Evolutionary conservation across 2,329 filamentous ascomycete genomes (phyloP).

Genomic region (Sphaerostilbella broomeana): DNA sequence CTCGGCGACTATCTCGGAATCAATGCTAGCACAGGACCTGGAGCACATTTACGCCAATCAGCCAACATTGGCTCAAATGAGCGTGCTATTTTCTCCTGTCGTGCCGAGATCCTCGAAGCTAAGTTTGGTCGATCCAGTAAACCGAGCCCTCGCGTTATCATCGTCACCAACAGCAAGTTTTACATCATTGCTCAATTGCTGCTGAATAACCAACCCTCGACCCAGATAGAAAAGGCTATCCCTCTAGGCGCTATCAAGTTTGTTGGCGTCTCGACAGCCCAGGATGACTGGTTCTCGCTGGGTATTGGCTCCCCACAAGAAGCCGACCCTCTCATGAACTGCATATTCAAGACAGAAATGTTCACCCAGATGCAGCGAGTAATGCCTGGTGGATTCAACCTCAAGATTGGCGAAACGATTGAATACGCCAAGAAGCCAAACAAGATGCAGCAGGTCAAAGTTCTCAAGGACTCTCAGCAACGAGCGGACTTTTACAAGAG

Average conservation of each 20-base stretch:
- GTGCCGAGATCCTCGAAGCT: constrained; percentile 80
- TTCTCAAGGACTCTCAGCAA: constrained; percentile 75
- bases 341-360: constrained; percentile 93
- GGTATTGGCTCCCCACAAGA: constrained; percentile 87
- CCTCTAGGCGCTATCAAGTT: constrained; percentile 85
- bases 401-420: constrained; percentile 78
- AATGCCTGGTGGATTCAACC: constrained; percentile 71
- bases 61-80: constrained; percentile 68
- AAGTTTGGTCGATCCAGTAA: constrained; percentile 98
- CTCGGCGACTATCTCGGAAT: constrained; percentile 91
- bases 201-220: constrained; percentile 73
- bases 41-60: constrained; percentile 70
- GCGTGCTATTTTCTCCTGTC: constrained; percentile 78
- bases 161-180: constrained; percentile 79
- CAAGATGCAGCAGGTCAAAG: constrained; percentile 84
- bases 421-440: constrained; percentile 98
- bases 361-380: constrained; percentile 83
- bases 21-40: constrained; percentile 71
- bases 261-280: constrained; percentile 69
- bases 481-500: constrained; percentile 88
- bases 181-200: constrained; percentile 84
- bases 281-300: constrained; percentile 96
- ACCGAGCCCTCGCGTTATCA: constrained; percentile 73
- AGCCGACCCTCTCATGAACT: constrained; percentile 87
- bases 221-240: constrained; percentile 73